These are phyloP conservation scores for Camellia japonica DNA, from an alignment of 148 eudicot species.

Conservation along the genomic window DNA sequence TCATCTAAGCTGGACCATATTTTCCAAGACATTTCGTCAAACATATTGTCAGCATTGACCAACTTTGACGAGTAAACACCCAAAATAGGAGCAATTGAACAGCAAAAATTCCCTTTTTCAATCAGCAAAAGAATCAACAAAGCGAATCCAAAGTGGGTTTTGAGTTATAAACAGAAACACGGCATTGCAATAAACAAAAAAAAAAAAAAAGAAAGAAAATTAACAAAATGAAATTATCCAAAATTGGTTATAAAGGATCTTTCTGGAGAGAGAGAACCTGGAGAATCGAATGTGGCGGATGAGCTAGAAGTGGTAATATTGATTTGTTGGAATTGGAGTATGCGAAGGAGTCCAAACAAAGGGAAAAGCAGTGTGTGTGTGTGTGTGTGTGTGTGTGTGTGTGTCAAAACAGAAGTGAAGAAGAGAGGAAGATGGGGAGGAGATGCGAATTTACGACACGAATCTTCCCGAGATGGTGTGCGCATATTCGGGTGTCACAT, in stretches of 20 bases:
- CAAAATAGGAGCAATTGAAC: not conserved
- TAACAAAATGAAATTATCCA: not conserved
- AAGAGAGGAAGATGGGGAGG: too few relatives aligned
- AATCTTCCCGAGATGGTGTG: not conserved
- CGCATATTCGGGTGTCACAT: constrained; percentile 12
- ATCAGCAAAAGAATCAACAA: not conserved
- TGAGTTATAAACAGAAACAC: not conserved
- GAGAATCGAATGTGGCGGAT: not conserved
- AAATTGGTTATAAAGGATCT: not conserved
- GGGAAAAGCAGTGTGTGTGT: too few relatives aligned
- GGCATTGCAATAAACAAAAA: not conserved
- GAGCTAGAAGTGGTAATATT: too few relatives aligned
- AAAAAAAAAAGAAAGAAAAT: not conserved
- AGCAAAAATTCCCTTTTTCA: not conserved
- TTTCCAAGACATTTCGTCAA: not conserved
- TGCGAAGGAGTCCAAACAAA: too few relatives aligned
- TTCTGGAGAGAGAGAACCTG: constrained; percentile 2
- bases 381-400: too few relatives aligned
- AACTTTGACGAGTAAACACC: not conserved
- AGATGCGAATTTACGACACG: constrained; percentile 14
- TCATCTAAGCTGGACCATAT: not conserved
- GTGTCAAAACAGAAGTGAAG: too few relatives aligned
- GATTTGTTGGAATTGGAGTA: too few relatives aligned
- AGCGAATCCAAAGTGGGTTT: not conserved
- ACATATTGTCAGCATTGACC: not conserved